These are phyloP conservation scores for Xylariaceae sp. DNA, from an alignment of 2,329 filamentous ascomycete species.

Conservation along the genomic window DNA sequence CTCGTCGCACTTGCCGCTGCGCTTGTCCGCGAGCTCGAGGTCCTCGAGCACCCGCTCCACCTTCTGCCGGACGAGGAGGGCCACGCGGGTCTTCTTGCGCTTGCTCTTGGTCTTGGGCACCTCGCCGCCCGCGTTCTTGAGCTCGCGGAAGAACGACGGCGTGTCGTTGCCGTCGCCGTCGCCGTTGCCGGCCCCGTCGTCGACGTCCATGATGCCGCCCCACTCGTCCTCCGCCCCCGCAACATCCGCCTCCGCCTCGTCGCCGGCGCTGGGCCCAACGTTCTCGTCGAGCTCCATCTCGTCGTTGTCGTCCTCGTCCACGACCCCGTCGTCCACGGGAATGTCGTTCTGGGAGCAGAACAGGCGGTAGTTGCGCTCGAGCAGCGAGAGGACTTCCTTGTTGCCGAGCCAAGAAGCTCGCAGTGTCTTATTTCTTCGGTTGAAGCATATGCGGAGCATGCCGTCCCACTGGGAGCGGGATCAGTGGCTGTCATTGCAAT, in stretches of 20 bases:
- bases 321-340: conserved; percentile 59
- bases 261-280: conserved; percentile 29
- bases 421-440: conserved; percentile 83
- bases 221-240: conserved; percentile 28
- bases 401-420: conserved; percentile 39
- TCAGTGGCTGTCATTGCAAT: not conserved
- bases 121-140: conserved; percentile 32
- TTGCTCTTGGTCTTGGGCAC: conserved; percentile 55
- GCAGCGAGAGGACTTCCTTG: conserved; percentile 34
- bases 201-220: conserved; percentile 44
- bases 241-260: conserved; percentile 40
- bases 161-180: conserved; percentile 53
- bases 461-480: conserved; percentile 34
- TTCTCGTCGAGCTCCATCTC: conserved; percentile 34
- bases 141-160: conserved; percentile 77
- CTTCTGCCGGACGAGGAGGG: conserved; percentile 77
- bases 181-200: too few relatives aligned
- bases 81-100: conserved; percentile 72
- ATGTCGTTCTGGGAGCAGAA: conserved; percentile 87
- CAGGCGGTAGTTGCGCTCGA: conserved; percentile 82
- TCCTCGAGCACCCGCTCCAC: conserved; percentile 77
- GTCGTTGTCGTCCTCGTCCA: conserved; percentile 32
- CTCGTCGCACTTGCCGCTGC: conserved; percentile 82
- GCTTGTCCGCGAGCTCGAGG: conserved; percentile 68
- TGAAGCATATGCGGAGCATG: conserved; percentile 68